Evolutionary conservation across 306 rosid species (phyloP), one percentile per base, ranked within the genome.

Genomic region (Geum urbanum): DNA sequence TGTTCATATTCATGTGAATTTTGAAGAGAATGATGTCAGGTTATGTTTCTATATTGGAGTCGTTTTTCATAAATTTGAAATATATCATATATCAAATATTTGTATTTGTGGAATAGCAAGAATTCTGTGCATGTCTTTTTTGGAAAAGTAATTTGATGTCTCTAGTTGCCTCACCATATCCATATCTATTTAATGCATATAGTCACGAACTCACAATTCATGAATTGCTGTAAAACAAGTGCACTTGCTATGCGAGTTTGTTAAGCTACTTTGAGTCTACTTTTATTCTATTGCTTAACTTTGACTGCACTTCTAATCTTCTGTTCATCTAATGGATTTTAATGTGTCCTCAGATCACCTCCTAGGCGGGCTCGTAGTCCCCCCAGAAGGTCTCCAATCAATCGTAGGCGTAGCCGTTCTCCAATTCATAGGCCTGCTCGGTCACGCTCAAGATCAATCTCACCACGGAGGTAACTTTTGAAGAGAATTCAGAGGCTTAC

Each of bases 331-430:
- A 8, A 57, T 35, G 7, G 4, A 24, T 19, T 50, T 44, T 78
- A 37, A 48, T 76, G 79, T 75, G 79, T 11, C 13, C 75, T 66
- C 71, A 87, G 97, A 13, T 82, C 97, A 63, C 99, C 97, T 54
- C 92, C 88, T 69, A 85, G 99, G 75, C 80, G 99, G 60, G 74
- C 79, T 79, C 96, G 95, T 35, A 95, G 96, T 78, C 99, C 98
- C 78, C 98, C 95, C 65, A 88, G 99, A 82, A 95, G 99, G 65
- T 89, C 99, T 83, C 97, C 99, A 51, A 70, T 87, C 15, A 64
- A 73, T 74, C 95, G 92, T 27, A 91, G 96, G 74, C 95, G 94
- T 9, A 88, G 86, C 77, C 97, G 96, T 66, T 88, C 99, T 76
- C 99, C 97, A 35, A 74, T 87, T 62, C 91, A 96, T 37, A 89